Evolutionary conservation across 2,329 filamentous ascomycete genomes (phyloP), one percentile per base, ranked within the genome.

Genomic region (Stemphylium vesicarium): DNA sequence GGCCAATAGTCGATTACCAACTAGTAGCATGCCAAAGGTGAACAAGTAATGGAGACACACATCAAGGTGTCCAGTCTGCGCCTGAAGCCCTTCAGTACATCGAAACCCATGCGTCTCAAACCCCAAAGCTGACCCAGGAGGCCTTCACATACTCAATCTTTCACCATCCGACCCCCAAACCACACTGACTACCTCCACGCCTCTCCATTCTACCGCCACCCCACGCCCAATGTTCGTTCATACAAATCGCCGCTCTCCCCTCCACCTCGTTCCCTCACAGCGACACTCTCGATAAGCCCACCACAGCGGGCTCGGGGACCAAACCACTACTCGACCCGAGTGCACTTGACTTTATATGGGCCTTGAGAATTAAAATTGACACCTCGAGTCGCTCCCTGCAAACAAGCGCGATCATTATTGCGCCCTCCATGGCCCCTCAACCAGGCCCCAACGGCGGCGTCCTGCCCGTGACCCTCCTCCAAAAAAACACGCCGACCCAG

Each of bases 391-490:
- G 2, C 16, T 11, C 11, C 16, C 6, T 31, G 24, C 37, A 20
- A 43, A 24, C 32, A 18, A 16, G 31, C 12, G 18, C 45, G 9
- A 35, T 16, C n/a, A 44, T 12, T 33, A 29, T 31, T 40, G 22
- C 43, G 31, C 20, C 38, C 41, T 20, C 52, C 43, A 75, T 73
- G 71, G 64, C 67, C 31, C 71, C 71, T 13, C 70, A 62, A 40
- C 57, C 65, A 4, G 71, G 64, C 48, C 64, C 68, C 59, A 77
- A 77, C 60, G 75, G 75, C 62, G 68, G 75, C 62, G 68, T 77
- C 53, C 64, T 77, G 53, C 74, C 75, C 45, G 72, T 71, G 48
- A 59, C 67, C 5, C 68, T 73, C 31, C 63, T 76, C 40, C 74
- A 77, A 56, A 75, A 75, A 59, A 74, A 69, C 50, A 22, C 66